These are phyloP conservation scores for Mycena kentingensis DNA, from an alignment of 768 basidiomycete species.

Conservation along the genomic window DNA sequence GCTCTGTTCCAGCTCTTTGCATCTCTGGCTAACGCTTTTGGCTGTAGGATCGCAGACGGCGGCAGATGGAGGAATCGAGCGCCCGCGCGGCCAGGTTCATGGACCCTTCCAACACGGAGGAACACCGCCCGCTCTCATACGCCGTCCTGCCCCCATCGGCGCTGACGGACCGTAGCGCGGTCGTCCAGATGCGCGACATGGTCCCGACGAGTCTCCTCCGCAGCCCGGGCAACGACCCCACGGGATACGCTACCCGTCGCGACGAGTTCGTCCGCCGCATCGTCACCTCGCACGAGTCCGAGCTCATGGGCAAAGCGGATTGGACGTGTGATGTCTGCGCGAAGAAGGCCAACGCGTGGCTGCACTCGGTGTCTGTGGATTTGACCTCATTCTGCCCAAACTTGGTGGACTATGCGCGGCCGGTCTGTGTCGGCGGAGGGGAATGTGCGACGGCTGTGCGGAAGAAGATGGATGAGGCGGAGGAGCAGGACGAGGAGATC, in stretches of 20 bases:
- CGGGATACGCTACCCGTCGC: not conserved
- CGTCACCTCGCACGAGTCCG: slow-evolving; percentile 8
- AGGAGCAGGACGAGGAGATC: no score
- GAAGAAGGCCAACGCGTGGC: slow-evolving; percentile 9
- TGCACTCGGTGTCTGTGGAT: slow-evolving; percentile 10
- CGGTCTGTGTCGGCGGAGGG: slow-evolving; percentile 9
- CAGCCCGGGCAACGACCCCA: not conserved
- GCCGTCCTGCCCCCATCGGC: slow-evolving; percentile 6
- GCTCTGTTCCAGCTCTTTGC: not conserved
- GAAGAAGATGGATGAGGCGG: slow-evolving; percentile 11
- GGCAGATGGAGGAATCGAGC: slow-evolving; percentile 10
- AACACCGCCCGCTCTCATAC: slow-evolving; percentile 15
- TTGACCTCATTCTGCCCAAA: slow-evolving; percentile 13
- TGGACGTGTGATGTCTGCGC: slow-evolving; percentile 14
- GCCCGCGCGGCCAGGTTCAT: slow-evolving; percentile 4
- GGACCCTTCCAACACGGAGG: not conserved
- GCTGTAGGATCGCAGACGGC: slow-evolving; percentile 6
- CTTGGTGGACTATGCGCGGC: slow-evolving; percentile 16
- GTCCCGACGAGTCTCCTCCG: slow-evolving; percentile 6
- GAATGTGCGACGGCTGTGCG: slow-evolving; percentile 1
- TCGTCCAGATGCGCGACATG: slow-evolving; percentile 19
- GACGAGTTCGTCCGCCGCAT: slow-evolving; percentile 14
- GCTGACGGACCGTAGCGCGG: slow-evolving; percentile 8
- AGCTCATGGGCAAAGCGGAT: slow-evolving; percentile 12
- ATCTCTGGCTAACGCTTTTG: not conserved